phyloP scores from a whole-genome alignment of 495 filamentous ascomycete genomes.

The Lineolata rhizophorae region DNA sequence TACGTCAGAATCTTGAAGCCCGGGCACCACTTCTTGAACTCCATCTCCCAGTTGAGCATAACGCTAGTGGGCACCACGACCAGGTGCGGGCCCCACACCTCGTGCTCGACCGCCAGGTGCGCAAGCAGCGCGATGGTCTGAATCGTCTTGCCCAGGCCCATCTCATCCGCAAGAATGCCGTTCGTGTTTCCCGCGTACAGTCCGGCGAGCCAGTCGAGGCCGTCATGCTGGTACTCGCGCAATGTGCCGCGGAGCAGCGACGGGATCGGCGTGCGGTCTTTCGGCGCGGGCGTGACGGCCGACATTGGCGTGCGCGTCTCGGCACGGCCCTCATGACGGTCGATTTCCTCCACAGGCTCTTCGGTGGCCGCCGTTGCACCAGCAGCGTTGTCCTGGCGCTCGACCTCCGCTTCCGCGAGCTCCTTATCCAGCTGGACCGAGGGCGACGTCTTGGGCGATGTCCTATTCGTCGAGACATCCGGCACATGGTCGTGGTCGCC shows the following conservation, averaged over 20 bases:
- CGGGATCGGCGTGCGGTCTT: constrained; percentile 27
- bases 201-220: constrained; percentile 86
- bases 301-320: no score
- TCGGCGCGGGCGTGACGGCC: background rate
- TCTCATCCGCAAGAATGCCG: constrained; percentile 96
- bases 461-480: no score
- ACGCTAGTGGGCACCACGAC: constrained; percentile 96
- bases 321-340: no score
- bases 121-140: constrained; percentile 92
- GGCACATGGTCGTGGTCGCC: no score
- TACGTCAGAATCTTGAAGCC: constrained; percentile 97
- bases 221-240: constrained; percentile 91
- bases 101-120: constrained; percentile 75
- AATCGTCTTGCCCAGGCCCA: constrained; percentile 98
- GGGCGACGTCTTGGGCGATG: no score
- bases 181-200: constrained; percentile 87
- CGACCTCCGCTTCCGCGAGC: no score
- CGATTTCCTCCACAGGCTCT: no score
- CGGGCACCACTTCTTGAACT: constrained; percentile 98
- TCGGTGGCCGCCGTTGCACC: no score
- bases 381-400: no score
- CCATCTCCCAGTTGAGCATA: constrained; percentile 99
- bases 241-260: constrained; percentile 78
- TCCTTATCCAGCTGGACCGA: no score
- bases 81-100: constrained; percentile 89